phyloP scores from a whole-genome alignment of 2,329 filamentous ascomycete species.

The Penicillium sp. region DNA sequence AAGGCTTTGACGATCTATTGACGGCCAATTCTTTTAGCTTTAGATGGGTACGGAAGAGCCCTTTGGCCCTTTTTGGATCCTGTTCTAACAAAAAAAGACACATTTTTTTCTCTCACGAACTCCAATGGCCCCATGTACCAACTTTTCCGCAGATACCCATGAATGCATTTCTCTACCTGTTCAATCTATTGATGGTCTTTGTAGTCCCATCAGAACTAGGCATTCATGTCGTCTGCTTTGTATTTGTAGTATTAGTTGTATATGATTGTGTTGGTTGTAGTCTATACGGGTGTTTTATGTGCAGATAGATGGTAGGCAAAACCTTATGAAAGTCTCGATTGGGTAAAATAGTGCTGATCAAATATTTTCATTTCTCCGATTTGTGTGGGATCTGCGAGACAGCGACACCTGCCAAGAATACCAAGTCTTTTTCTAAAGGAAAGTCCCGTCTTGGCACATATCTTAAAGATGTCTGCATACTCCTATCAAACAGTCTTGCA shows the following conservation, averaged over 20 bases:
- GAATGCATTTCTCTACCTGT: constrained; percentile 38
- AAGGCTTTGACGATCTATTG: constrained; percentile 31
- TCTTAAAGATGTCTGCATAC: not conserved
- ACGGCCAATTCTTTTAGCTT: constrained; percentile 34
- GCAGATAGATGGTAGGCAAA: not conserved
- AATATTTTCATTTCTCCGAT: not conserved
- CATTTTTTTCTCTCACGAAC: constrained; percentile 25
- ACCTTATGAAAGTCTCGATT: no score
- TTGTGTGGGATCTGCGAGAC: not conserved
- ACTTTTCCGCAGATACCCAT: constrained; percentile 42
- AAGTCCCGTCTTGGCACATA: constrained; percentile 4
- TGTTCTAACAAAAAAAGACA: constrained; percentile 32
- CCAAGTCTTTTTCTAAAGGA: constrained; percentile 1
- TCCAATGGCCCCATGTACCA: constrained; percentile 32
- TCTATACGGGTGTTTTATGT: not conserved
- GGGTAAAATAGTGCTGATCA: no score
- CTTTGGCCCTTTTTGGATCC: constrained; percentile 25
- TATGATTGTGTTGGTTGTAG: not conserved
- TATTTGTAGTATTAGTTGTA: not conserved
- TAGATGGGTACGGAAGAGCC: constrained; percentile 34
- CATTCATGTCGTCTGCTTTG: constrained; percentile 26
- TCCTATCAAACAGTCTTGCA: not conserved
- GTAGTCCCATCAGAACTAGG: constrained; percentile 20
- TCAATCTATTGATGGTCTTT: constrained; percentile 21
- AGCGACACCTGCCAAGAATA: constrained; percentile 1